Evolutionary conservation across 2,329 filamentous ascomycete genomes (phyloP).

Genomic region (Arthrobotrys musiformis): DNA sequence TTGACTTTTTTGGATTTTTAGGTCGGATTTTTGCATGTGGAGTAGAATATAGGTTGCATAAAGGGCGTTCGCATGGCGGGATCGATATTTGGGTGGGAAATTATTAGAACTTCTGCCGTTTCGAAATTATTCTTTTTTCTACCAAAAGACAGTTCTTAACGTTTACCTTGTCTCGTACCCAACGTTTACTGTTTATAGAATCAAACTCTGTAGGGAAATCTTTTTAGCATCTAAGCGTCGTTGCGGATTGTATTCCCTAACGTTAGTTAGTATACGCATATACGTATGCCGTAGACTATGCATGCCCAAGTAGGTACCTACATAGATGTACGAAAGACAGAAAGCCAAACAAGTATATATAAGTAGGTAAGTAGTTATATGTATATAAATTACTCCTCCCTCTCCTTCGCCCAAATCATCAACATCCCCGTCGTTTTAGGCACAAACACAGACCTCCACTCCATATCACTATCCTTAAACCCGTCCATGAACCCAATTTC

Average conservation of each 20-base stretch:
- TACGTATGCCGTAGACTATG: too few species aligned
- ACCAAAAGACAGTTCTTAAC: too few species aligned
- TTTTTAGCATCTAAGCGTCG: too few species aligned
- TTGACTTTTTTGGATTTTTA: background rate
- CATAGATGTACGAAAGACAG: too few species aligned
- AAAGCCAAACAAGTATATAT: too few species aligned
- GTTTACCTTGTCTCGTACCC: too few species aligned
- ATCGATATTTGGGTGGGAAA: background rate
- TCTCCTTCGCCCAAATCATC: constrained; percentile 34
- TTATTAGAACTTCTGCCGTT: background rate
- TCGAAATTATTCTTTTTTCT: background rate
- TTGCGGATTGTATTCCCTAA: too few species aligned
- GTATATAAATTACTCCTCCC: constrained; percentile 28
- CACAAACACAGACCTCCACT: constrained; percentile 46
- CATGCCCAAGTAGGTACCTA: too few species aligned
- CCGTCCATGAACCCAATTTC: constrained; percentile 28
- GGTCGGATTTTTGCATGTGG: background rate
- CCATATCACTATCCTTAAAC: constrained; percentile 36
- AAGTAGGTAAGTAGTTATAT: too few species aligned
- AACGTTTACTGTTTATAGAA: too few species aligned
- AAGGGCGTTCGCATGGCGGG: background rate
- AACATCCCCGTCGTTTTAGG: constrained; percentile 27
- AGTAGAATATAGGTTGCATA: background rate
- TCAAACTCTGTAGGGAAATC: too few species aligned
- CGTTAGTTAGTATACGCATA: too few species aligned